A percentile compares a stretch with the other conserved stretches of the same genome.
These are phyloP conservation scores for Potentilla sterilis DNA, from an alignment of 306 rosid genomes.

Conservation along the genomic window DNA sequence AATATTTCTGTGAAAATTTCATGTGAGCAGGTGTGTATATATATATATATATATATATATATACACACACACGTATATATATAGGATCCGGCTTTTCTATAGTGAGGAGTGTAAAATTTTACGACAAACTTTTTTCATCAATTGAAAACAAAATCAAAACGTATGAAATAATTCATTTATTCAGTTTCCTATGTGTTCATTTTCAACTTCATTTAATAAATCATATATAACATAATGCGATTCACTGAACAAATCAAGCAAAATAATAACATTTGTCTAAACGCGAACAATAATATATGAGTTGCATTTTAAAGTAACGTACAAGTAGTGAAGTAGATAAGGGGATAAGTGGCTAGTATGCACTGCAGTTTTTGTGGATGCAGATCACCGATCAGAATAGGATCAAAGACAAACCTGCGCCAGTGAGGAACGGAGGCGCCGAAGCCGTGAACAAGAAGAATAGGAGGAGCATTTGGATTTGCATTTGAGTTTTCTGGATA, in stretches of 20 bases:
- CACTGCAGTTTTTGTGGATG: neutral
- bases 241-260: neutral
- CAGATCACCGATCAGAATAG: neutral
- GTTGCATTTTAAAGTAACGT: neutral
- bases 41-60: too few relatives aligned
- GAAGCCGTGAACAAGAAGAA: constrained; percentile 89
- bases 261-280: neutral
- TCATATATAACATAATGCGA: neutral
- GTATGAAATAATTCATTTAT: neutral
- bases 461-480: constrained; percentile 45
- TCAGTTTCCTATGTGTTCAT: neutral
- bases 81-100: too few relatives aligned
- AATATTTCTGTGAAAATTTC: constrained; percentile 58
- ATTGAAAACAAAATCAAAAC: neutral
- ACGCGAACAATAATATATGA: neutral
- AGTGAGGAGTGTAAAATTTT: too few relatives aligned
- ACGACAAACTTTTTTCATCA: too few relatives aligned
- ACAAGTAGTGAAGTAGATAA: neutral
- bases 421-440: constrained; percentile 96
- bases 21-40: too few relatives aligned
- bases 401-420: constrained; percentile 59
- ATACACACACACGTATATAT: too few relatives aligned
- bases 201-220: neutral
- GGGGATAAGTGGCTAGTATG: constrained; percentile 12
- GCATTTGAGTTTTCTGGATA: constrained; percentile 12